Conservation (phyloP, 2,329 filamentous ascomycete genomes). For the Neophaeococcomyces mojaviensis region DNA sequence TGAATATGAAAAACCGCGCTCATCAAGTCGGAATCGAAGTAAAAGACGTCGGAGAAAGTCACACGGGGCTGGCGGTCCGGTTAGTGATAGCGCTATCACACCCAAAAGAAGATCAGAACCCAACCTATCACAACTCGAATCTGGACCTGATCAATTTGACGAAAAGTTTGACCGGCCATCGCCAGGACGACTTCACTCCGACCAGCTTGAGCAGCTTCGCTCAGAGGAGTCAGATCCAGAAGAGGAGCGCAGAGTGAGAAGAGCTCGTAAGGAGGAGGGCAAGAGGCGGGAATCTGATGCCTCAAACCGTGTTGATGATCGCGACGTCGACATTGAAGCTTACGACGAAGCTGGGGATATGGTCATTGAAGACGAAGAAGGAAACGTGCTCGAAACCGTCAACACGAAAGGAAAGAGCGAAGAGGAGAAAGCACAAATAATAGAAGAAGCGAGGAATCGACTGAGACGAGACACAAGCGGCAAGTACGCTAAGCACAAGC, state of each 20-base stretch:
- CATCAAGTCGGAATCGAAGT: constrained; percentile 48
- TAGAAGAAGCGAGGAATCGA: constrained; percentile 40
- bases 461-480: constrained; percentile 47
- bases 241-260: constrained; percentile 31
- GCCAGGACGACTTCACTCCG: constrained; percentile 14
- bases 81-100: constrained; percentile 81
- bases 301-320: constrained; percentile 24
- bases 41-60: constrained; percentile 63
- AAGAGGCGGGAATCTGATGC: constrained; percentile 22
- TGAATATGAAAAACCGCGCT: constrained; percentile 47
- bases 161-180: constrained; percentile 22
- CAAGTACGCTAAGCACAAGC: constrained; percentile 40
- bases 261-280: constrained; percentile 26
- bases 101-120: constrained; percentile 45
- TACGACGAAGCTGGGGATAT: constrained; percentile 75
- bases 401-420: constrained; percentile 40
- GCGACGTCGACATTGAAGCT: constrained; percentile 49
- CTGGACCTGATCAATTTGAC: constrained; percentile 18
- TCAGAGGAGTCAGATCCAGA: constrained; percentile 26
- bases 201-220: not conserved
- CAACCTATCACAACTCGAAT: constrained; percentile 13
- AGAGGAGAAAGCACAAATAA: constrained; percentile 56
- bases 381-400: constrained; percentile 70
- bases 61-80: constrained; percentile 75
- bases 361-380: constrained; percentile 76